Conservation (phyloP, 2,329 filamentous ascomycete species). For the Ophidiomyces ophidiicola region DNA sequence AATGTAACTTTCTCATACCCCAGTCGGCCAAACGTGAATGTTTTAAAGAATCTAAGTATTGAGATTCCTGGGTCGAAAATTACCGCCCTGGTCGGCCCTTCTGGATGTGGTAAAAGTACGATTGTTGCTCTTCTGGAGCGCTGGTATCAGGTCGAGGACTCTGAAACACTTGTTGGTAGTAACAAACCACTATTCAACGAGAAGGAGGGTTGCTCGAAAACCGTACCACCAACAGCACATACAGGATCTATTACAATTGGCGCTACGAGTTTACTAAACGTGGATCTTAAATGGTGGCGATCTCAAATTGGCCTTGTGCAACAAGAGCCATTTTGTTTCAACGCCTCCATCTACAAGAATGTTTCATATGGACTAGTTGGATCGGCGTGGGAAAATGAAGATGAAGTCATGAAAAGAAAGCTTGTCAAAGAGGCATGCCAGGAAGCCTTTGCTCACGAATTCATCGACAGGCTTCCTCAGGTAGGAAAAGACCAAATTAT, state of each 20-base stretch:
- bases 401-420: constrained; percentile 32
- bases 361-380: constrained; percentile 46
- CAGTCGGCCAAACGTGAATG: constrained; percentile 26
- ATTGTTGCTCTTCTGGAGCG: constrained; percentile 34
- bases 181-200: neutral
- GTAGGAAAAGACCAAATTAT: constrained; percentile 11
- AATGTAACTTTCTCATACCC: constrained; percentile 64
- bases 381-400: constrained; percentile 26
- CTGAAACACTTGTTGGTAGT: neutral
- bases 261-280: constrained; percentile 41
- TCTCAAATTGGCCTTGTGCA: constrained; percentile 52
- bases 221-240: constrained; percentile 2
- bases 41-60: constrained; percentile 27
- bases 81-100: constrained; percentile 36
- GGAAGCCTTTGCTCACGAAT: constrained; percentile 58
- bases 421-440: constrained; percentile 50
- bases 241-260: constrained; percentile 43
- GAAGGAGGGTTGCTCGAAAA: neutral
- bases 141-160: constrained; percentile 28
- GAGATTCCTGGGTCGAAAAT: constrained; percentile 27
- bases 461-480: constrained; percentile 50
- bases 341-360: constrained; percentile 52
- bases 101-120: constrained; percentile 37
- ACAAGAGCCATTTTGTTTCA: constrained; percentile 58
- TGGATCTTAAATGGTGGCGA: constrained; percentile 52